Evolutionary conservation across 805 yeast genomes (phyloP), one percentile per base, ranked within the genome.

Genomic region (Cyberlindnera maclurae): DNA sequence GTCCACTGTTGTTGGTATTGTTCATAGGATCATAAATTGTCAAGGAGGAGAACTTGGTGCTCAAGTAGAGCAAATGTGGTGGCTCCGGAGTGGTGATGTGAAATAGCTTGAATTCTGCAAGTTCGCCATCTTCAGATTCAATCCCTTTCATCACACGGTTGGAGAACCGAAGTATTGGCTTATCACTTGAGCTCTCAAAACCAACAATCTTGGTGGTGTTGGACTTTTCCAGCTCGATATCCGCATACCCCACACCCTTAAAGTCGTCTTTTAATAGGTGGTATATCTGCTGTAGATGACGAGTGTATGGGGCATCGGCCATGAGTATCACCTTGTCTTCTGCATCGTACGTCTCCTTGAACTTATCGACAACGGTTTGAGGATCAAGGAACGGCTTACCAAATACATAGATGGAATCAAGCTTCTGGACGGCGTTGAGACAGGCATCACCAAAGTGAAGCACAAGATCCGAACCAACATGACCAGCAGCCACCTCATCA

Each of bases 401-500:
- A 58, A 89, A 78, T 0, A 86, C 81, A 54, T 86, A 90, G 0
- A 80, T 76, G 0, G 88, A 85, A 0, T 83, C 78, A n/a, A 86
- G 56, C 32, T 75, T 75, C 33, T 75, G 77, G 5, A 86, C 78
- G 0, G 88, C 82, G 49, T 82, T 88, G 54, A 93, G 61, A 59
- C 98, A 93, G 0, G 97, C 90, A 55, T 87, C 95, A 3, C 98
- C 98, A 60, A 89, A 86, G 60, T 93, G 98, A 2, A 89, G 77
- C 22, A 93, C 86, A 4, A 83, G 62, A 46, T 90, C 96, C 6
- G 93, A 88, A 6, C 65, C 56, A 12, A 90, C 94, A 59, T 93
- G 98, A 54, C 84, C 89, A 1, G 96, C 95, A 0, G 98, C 97
- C 20, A 90, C 94, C 54, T 89, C 97, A 59, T 93, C 98, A 10